A percentile compares a stretch with the other conserved stretches of the same genome.
phyloP scores from a whole-genome alignment of 257 asterid genomes.

The Nicotiana obtusifolia region DNA sequence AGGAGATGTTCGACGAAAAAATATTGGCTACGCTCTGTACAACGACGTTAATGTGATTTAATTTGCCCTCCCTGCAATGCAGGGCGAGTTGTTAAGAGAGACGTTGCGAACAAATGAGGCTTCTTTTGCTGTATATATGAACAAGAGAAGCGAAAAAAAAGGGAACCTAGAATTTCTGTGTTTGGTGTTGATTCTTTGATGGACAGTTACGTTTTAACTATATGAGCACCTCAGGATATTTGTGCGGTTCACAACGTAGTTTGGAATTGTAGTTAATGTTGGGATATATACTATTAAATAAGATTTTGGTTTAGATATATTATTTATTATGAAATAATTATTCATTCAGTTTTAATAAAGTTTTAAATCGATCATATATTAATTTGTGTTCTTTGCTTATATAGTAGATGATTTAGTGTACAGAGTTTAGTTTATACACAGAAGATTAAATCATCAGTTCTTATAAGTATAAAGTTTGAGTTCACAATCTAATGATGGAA shows the following conservation, averaged over 20 bases:
- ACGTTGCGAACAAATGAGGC: not conserved
- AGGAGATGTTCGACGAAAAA: not conserved
- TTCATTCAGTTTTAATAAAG: no score
- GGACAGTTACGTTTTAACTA: not conserved
- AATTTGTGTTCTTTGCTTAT: no score
- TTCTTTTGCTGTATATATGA: not conserved
- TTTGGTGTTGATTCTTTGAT: not conserved
- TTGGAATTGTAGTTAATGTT: no score
- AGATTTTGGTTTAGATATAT: no score
- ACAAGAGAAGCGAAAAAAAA: not conserved
- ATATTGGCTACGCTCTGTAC: not conserved
- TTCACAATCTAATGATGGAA: no score
- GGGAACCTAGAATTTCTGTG: not conserved
- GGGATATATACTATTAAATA: no score
- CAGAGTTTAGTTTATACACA: no score
- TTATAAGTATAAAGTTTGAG: no score
- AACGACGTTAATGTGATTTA: not conserved
- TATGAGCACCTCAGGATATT: not conserved
- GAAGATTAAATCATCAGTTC: no score
- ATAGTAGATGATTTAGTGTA: no score
- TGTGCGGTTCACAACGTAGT: not conserved
- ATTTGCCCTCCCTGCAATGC: constrained; percentile 57
- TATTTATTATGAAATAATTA: no score
- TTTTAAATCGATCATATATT: no score
- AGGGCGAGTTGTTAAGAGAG: constrained; percentile 32